Evolutionary conservation across 257 asterid species (phyloP), one percentile per base, ranked within the genome.

Genomic region (Fraxinus quadrangulata): DNA sequence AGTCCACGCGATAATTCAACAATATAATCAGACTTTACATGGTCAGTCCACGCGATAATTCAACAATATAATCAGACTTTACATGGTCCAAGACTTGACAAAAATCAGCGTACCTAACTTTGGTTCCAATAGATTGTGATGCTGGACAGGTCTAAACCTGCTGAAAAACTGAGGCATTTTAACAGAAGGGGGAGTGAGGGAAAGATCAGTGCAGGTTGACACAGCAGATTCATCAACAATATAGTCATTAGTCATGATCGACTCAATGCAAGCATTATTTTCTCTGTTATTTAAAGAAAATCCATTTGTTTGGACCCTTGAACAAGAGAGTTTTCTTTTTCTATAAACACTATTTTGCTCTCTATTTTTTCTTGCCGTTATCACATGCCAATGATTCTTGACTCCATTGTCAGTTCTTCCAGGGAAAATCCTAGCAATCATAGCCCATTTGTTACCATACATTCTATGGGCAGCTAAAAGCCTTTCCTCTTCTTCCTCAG

Each of bases 301-400:
- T 0, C 71, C 77, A 19, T 36, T 63, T 70, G 67, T 59, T 47
- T 47, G 56, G n/a, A 47, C 7, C 56, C 39, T 23, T 1, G 71
- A 67, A 33, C 54, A 70, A 33, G 75, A 23, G 12, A 80, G 85
- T 33, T 76, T 82, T 75, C 85, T 84, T 45, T 88, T 80, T 21
- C 87, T 80, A 86, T 83, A 85, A 54, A 78, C 81, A 65, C 83
- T 82, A 81, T 69, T 86, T 3, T 81, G 79, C 34, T 83, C 89
- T 21, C 91, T 79, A 86, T 83, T 84, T 5, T 84, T 85, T 51
- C 91, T 82, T 19, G 91, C 91, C 86, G 77, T 88, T 1, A 86
- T 86, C 72, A 88, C 91, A 77, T 88, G 91, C 88, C 88, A 88
- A 70, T 88, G 91, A 70, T 88, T 88, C 87, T 88, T 88, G n/a